A percentile compares a stretch with the other conserved stretches of the same genome.
These are phyloP conservation scores for bread wheat (Triticum aestivum) DNA, from an alignment of 176 grass and related monocot species.

Conservation along the genomic window DNA sequence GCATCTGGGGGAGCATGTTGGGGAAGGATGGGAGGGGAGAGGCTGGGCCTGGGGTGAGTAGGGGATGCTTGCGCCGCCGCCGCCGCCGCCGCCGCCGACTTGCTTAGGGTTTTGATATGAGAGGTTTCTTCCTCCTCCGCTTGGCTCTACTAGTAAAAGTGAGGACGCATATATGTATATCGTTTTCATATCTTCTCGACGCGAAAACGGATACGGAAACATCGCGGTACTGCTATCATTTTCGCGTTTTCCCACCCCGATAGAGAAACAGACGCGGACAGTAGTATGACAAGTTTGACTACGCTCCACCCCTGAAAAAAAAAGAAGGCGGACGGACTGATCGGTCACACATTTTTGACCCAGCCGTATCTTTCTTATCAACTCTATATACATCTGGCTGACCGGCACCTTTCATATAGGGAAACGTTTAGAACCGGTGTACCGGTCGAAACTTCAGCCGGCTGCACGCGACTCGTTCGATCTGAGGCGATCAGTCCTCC, in stretches of 20 bases:
- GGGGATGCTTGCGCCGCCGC: not conserved
- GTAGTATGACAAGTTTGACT: no score
- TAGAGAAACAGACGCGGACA: not conserved
- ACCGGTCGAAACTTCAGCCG: no score
- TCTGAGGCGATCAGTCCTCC: no score
- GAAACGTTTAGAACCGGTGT: no score
- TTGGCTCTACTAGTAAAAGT: not conserved
- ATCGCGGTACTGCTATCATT: not conserved
- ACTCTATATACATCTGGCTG: accelerated
- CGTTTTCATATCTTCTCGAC: not conserved
- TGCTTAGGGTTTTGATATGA: constrained; percentile 6
- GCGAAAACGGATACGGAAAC: no score
- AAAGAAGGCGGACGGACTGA: no score
- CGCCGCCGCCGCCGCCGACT: not conserved
- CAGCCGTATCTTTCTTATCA: accelerated
- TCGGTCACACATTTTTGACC: no score
- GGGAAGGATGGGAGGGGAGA: not conserved
- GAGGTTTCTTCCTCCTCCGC: not conserved
- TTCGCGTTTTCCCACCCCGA: not conserved
- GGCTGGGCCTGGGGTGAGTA: not conserved
- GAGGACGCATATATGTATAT: not conserved
- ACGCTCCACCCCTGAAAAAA: no score
- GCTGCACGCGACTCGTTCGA: no score
- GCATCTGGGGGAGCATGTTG: not conserved
- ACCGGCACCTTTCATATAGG: no score